These are phyloP conservation scores for Cryphonectria nitschkei DNA, from an alignment of 2,329 filamentous ascomycete species.

Conservation along the genomic window DNA sequence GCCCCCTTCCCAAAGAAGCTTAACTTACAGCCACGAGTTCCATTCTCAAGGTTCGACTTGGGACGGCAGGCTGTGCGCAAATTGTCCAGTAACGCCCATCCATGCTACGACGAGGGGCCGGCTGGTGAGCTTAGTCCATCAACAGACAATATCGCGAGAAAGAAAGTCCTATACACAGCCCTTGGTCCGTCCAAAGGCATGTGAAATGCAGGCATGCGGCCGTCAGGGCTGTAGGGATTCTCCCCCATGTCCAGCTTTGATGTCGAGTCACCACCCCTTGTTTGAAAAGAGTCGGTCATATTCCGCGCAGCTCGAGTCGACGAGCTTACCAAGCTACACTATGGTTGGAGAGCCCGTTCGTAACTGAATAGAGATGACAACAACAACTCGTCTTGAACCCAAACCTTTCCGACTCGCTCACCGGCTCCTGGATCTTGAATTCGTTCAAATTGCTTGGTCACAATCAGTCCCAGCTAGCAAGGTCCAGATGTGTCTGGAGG, in stretches of 20 bases:
- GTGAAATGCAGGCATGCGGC: background rate
- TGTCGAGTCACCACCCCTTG: conserved; percentile 17
- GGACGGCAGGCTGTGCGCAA: background rate
- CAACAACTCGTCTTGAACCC: background rate
- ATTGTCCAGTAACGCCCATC: background rate
- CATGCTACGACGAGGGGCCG: background rate
- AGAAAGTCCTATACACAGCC: background rate
- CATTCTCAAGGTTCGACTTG: background rate
- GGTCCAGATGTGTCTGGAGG: background rate
- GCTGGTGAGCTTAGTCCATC: background rate
- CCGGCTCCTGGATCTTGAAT: background rate
- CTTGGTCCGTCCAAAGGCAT: background rate
- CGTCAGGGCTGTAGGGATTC: conserved; percentile 2
- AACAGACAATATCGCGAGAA: background rate
- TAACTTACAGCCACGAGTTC: background rate
- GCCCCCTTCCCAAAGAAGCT: background rate
- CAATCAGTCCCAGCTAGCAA: background rate
- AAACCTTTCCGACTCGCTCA: background rate
- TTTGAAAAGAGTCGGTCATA: conserved; percentile 8
- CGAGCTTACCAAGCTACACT: background rate
- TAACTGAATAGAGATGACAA: background rate
- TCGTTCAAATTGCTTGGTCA: background rate
- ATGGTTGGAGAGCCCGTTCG: no score
- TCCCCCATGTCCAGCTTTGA: conserved; percentile 8
- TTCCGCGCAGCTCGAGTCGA: background rate